Evolutionary conservation across 2,329 filamentous ascomycete species (phyloP).

Genomic region (Fusarium vanettenii): DNA sequence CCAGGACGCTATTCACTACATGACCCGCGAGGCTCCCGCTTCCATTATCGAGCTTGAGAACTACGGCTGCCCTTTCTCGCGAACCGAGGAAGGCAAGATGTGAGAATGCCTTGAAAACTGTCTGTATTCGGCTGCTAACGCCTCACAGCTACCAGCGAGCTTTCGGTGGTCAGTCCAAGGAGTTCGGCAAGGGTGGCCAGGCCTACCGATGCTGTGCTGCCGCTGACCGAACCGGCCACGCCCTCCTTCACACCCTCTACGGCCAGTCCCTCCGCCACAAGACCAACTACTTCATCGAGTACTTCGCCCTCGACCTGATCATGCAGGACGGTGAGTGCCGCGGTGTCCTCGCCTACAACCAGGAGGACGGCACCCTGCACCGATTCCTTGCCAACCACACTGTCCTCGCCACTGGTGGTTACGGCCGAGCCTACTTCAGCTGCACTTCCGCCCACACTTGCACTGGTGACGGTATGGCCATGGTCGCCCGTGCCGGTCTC

Average conservation of each 20-base stretch:
- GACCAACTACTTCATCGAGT: constrained; percentile 99
- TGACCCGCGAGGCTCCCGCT: constrained; percentile 93
- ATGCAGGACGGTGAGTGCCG: constrained; percentile 98
- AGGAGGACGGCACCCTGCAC: constrained; percentile 98
- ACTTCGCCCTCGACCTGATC: constrained; percentile 95
- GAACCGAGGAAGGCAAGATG: constrained; percentile 97
- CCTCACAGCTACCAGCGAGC: constrained; percentile 89
- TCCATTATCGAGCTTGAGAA: constrained; percentile 96
- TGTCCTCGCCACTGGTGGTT: constrained; percentile 95
- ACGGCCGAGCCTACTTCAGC: constrained; percentile 97
- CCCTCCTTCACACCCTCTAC: constrained; percentile 97
- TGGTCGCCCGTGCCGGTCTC: constrained; percentile 97
- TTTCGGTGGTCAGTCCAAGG: constrained; percentile 96
- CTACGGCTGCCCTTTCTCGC: constrained; percentile 96
- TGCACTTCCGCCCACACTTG: constrained; percentile 98
- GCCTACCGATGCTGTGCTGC: constrained; percentile 97
- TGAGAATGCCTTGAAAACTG: constrained; percentile 55
- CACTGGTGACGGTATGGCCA: constrained; percentile 99
- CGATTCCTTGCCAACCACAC: constrained; percentile 97
- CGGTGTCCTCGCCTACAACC: constrained; percentile 97
- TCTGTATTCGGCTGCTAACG: constrained; percentile 21
- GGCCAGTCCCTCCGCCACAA: constrained; percentile 97
- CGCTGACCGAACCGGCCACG: constrained; percentile 96
- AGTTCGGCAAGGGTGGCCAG: constrained; percentile 96
- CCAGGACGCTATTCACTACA: constrained; percentile 98